phyloP scores from a whole-genome alignment of 352 stramenopile species.

The Globisporangium sylvaticum region DNA sequence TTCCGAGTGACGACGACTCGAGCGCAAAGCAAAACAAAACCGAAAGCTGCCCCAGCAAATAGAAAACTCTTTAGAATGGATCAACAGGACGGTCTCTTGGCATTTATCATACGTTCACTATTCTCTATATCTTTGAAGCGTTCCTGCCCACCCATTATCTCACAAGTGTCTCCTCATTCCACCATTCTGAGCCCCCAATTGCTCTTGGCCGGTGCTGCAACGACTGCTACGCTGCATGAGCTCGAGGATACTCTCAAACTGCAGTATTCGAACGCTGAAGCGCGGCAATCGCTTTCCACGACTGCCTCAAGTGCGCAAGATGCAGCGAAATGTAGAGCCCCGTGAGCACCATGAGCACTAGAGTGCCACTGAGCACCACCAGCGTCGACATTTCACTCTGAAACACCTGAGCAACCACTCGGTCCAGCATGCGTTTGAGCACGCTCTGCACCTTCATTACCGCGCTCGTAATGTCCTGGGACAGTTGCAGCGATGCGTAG shows the following conservation, averaged over 20 bases:
- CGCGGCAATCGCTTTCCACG: not conserved
- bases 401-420: not conserved
- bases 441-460: not conserved
- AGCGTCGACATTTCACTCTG: not conserved
- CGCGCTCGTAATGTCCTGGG: not conserved
- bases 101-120: not conserved
- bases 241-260: not conserved
- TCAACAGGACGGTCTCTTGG: not conserved
- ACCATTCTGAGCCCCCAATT: not conserved
- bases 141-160: not conserved
- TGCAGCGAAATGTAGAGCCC: not conserved
- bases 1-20: too few species aligned
- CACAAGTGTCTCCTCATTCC: not conserved
- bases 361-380: not conserved
- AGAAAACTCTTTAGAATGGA: too few species aligned
- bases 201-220: not conserved
- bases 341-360: not conserved
- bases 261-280: not conserved
- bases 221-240: not conserved
- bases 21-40: too few species aligned
- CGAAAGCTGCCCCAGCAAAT: too few species aligned
- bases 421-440: not conserved
- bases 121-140: not conserved
- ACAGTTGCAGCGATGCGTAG: not conserved
- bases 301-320: constrained; percentile 2